Evolutionary conservation across 1,284 basidiomycete genomes (phyloP).

Genomic region (Sphagnurus paluster): DNA sequence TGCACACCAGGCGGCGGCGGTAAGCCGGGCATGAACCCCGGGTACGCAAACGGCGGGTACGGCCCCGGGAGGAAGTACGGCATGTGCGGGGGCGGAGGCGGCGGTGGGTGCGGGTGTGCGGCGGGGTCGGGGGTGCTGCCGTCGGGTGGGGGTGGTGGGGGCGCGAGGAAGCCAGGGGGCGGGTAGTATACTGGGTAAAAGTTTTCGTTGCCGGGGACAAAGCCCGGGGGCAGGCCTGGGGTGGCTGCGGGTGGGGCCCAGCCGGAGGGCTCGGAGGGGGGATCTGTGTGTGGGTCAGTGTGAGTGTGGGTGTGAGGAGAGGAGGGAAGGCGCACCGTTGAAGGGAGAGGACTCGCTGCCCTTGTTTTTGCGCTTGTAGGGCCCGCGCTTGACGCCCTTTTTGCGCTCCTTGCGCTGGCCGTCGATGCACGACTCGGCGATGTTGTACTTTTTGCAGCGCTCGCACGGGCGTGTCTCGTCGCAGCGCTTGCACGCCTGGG

Average conservation of each 20-base stretch:
- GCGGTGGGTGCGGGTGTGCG: neutral
- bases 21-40: slow-evolving; percentile 16
- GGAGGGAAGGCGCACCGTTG: slow-evolving; percentile 13
- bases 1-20: slow-evolving; percentile 24
- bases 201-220: slow-evolving; percentile 37
- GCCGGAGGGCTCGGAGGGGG: slow-evolving; percentile 6
- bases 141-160: slow-evolving; percentile 43
- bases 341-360: slow-evolving; percentile 19
- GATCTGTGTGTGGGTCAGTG: neutral
- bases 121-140: slow-evolving; percentile 29
- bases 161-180: slow-evolving; percentile 40
- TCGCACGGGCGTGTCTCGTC: slow-evolving; percentile 80
- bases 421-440: slow-evolving; percentile 69
- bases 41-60: slow-evolving; percentile 7
- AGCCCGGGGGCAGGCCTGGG: slow-evolving; percentile 11
- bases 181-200: slow-evolving; percentile 54
- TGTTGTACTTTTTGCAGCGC: slow-evolving; percentile 79
- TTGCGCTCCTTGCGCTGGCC: slow-evolving; percentile 81
- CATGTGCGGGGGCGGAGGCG: neutral
- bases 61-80: slow-evolving; percentile 2
- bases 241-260: slow-evolving; percentile 34
- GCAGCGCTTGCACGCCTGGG: slow-evolving; percentile 83
- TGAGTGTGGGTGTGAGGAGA: neutral
- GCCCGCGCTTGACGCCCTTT: slow-evolving; percentile 84
- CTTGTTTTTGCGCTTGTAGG: slow-evolving; percentile 79